Percentiles rank a stretch among this genome's conserved stretches.
Conservation (phyloP, 148 eudicot species). For the Rhododendron mucronatum region DNA sequence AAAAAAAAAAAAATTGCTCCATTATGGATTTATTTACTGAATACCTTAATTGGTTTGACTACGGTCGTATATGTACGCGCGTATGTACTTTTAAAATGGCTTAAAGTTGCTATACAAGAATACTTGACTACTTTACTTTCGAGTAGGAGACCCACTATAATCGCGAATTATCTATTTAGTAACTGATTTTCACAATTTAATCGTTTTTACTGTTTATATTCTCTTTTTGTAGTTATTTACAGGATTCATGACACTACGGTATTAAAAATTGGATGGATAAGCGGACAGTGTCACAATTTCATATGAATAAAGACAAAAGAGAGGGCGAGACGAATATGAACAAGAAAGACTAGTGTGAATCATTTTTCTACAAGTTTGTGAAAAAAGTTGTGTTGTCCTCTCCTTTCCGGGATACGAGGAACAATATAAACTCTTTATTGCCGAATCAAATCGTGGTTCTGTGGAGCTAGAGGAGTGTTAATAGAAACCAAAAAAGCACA, state of each 20-base stretch:
- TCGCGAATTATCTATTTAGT: too few relatives aligned
- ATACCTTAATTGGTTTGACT: neutral
- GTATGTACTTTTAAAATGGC: neutral
- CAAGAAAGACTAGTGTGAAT: neutral
- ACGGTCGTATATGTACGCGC: neutral
- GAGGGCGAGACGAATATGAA: neutral
- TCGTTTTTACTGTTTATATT: neutral
- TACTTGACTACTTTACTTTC: neutral
- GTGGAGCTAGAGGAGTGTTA: neutral
- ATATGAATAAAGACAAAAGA: neutral
- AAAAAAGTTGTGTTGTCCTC: neutral
- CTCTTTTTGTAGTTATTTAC: neutral
- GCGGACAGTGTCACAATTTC: neutral
- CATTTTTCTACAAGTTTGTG: neutral
- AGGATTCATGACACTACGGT: neutral
- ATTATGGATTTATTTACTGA: neutral
- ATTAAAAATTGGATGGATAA: neutral
- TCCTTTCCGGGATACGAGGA: slow-evolving; percentile 16
- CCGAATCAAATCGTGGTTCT: slow-evolving; percentile 17
- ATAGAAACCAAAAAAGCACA: slow-evolving; percentile 6
- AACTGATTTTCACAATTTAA: too few relatives aligned
- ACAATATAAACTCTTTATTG: slow-evolving; percentile 18
- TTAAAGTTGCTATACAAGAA: neutral
- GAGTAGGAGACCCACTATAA: neutral
- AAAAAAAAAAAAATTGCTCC: neutral